Evolutionary conservation across 306 rosid genomes (phyloP).

Genomic region (Vigna nakashimae): DNA sequence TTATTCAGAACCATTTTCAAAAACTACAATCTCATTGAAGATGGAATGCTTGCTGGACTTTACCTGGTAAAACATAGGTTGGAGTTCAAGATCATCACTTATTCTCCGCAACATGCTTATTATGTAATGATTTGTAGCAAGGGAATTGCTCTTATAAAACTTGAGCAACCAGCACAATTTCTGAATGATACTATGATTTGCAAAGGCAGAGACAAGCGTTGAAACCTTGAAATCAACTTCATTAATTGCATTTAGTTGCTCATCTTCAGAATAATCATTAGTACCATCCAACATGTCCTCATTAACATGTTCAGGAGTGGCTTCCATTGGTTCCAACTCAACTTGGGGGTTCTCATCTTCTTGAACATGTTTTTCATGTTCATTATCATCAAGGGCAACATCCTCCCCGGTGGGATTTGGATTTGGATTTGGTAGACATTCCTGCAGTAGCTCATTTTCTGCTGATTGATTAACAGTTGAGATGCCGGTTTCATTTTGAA

Average conservation of each 20-base stretch:
- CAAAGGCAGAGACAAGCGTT: slow-evolving; percentile 74
- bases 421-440: slow-evolving; percentile 37
- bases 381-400: slow-evolving; percentile 40
- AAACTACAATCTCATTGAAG: slow-evolving; percentile 35
- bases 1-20: slow-evolving; percentile 39
- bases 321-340: slow-evolving; percentile 44
- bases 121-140: slow-evolving; percentile 79
- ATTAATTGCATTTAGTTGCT: slow-evolving; percentile 59
- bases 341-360: slow-evolving; percentile 45
- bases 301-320: slow-evolving; percentile 49
- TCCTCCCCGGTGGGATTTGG: slow-evolving; percentile 51
- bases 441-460: slow-evolving; percentile 49
- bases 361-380: slow-evolving; percentile 39
- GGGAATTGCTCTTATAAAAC: slow-evolving; percentile 88
- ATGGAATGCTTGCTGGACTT: slow-evolving; percentile 40
- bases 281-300: slow-evolving; percentile 56
- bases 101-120: slow-evolving; percentile 73
- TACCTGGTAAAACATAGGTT: slow-evolving; percentile 97
- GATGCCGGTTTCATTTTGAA: slow-evolving; percentile 54
- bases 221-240: slow-evolving; percentile 94
- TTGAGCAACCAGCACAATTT: slow-evolving; percentile 93
- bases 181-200: slow-evolving; percentile 77
- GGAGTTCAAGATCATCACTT: slow-evolving; percentile 82
- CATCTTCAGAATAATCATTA: slow-evolving; percentile 75
- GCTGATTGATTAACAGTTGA: slow-evolving; percentile 51